A percentile compares a stretch with the other conserved stretches of the same genome.
phyloP scores from a whole-genome alignment of 768 basidiomycete species.

The Amanita pseudoporphyria region DNA sequence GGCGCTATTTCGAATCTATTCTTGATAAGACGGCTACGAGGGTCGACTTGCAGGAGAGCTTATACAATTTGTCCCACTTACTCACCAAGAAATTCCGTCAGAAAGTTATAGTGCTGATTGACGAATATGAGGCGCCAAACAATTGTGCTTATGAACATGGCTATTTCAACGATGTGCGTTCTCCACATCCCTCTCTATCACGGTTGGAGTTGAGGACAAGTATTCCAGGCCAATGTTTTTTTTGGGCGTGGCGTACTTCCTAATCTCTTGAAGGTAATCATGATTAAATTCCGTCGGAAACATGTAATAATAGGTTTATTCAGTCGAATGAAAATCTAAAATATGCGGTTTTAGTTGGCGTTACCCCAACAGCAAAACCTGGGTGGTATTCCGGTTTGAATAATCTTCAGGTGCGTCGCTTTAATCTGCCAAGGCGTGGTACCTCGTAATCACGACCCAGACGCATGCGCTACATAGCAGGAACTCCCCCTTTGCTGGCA shows the following conservation, averaged over 20 bases:
- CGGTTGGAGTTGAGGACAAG: conserved; percentile 9
- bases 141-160: conserved; percentile 10
- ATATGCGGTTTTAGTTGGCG: conserved; percentile 9
- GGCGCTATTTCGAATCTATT: conserved; percentile 9
- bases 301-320: conserved; percentile 6
- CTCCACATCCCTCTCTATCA: conserved; percentile 6
- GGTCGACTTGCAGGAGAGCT: conserved; percentile 3
- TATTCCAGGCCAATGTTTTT: conserved; percentile 11
- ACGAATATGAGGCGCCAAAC: conserved; percentile 10
- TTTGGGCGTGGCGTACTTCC: conserved; percentile 11
- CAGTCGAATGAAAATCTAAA: conserved; percentile 8
- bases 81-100: conserved; percentile 9
- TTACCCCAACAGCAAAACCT: conserved; percentile 11
- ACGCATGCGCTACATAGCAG: conserved; percentile 8
- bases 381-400: conserved; percentile 11
- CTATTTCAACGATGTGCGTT: conserved; percentile 11
- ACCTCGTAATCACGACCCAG: conserved; percentile 9
- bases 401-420: conserved; percentile 9
- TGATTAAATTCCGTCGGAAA: conserved; percentile 7
- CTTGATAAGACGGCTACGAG: conserved; percentile 3
- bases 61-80: conserved; percentile 7
- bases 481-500: conserved; percentile 9
- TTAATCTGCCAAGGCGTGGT: conserved; percentile 9
- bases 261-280: conserved; percentile 12
- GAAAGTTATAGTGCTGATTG: conserved; percentile 10